Conservation (phyloP, 345 rosid genomes). For the Euphorbia tirucalli region DNA sequence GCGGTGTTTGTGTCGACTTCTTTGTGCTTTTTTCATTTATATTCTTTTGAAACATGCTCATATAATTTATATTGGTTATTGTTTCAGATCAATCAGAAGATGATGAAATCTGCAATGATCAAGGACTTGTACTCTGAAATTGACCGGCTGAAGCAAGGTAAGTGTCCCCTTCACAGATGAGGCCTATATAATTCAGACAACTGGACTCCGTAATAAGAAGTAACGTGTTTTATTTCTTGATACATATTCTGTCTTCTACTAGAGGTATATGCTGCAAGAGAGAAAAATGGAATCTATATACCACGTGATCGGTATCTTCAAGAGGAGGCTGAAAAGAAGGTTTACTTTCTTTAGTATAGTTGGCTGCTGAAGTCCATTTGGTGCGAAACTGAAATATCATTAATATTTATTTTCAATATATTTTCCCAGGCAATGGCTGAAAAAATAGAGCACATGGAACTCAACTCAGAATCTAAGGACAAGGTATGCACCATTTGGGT, state of each 20-base stretch:
- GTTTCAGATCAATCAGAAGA: constrained; percentile 93
- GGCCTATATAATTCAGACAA: not conserved
- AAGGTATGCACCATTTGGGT: constrained; percentile 44
- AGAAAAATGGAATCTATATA: constrained; percentile 94
- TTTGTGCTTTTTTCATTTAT: constrained; percentile 3
- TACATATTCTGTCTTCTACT: constrained; percentile 14
- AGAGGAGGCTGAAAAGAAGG: constrained; percentile 99
- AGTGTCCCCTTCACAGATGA: constrained; percentile 6
- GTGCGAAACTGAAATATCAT: constrained; percentile 12
- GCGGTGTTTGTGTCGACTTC: not conserved
- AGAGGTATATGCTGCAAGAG: constrained; percentile 99
- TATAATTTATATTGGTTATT: constrained; percentile 15
- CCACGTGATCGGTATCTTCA: constrained; percentile 88
- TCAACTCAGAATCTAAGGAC: constrained; percentile 74
- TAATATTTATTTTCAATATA: constrained; percentile 13
- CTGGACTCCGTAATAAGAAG: not conserved
- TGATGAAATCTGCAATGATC: constrained; percentile 98
- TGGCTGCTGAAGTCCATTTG: constrained; percentile 1
- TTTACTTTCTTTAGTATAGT: constrained; percentile 22
- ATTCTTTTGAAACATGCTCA: constrained; percentile 13
- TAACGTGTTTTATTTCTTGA: constrained; percentile 14
- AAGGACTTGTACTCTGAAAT: constrained; percentile 97
- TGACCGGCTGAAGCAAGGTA: constrained; percentile 96
- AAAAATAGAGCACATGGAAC: constrained; percentile 93
- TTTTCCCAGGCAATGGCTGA: constrained; percentile 85